Percentiles rank a stretch among this genome's conserved stretches.
Evolutionary conservation across 2,329 filamentous ascomycete species (phyloP).

Genomic region (Penicillium corylophilum): DNA sequence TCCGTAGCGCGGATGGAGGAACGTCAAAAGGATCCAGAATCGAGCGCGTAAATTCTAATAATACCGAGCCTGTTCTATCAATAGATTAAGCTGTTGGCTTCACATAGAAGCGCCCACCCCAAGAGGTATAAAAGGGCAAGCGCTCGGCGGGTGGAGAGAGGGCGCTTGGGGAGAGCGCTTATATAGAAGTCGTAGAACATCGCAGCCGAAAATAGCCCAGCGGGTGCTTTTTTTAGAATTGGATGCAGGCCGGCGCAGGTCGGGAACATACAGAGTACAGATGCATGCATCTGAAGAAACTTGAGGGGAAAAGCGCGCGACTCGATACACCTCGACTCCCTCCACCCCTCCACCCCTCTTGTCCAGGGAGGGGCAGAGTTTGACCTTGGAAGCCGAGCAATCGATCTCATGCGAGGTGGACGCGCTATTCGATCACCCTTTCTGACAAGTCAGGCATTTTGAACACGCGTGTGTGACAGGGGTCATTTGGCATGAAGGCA

Average conservation of each 20-base stretch:
- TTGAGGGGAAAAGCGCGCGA: not conserved
- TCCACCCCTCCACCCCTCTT: not conserved
- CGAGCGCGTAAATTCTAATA: not conserved
- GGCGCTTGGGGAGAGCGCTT: constrained; percentile 22
- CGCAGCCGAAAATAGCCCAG: constrained; percentile 4
- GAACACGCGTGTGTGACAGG: constrained; percentile 20
- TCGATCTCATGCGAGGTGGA: constrained; percentile 23
- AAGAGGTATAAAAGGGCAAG: not conserved
- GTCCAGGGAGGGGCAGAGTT: not conserved
- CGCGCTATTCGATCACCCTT: constrained; percentile 10
- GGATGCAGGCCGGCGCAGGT: constrained; percentile 3
- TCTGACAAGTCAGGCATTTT: constrained; percentile 13
- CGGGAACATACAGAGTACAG: constrained; percentile 11
- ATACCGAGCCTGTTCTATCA: constrained; percentile 1
- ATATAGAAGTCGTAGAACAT: constrained; percentile 13
- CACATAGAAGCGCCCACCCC: not conserved
- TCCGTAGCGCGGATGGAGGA: not conserved
- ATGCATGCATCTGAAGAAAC: constrained; percentile 1
- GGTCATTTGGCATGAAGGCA: constrained; percentile 18
- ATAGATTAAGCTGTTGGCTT: constrained; percentile 8
- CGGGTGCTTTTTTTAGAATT: constrained; percentile 16
- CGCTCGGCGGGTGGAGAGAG: constrained; percentile 1
- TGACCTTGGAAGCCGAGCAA: constrained; percentile 1
- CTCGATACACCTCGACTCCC: constrained; percentile 10
- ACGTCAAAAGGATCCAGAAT: not conserved